A percentile compares a stretch with the other conserved stretches of the same genome.
phyloP scores from a whole-genome alignment of 1,284 basidiomycete genomes.

The Microbotryomycetes sp. region DNA sequence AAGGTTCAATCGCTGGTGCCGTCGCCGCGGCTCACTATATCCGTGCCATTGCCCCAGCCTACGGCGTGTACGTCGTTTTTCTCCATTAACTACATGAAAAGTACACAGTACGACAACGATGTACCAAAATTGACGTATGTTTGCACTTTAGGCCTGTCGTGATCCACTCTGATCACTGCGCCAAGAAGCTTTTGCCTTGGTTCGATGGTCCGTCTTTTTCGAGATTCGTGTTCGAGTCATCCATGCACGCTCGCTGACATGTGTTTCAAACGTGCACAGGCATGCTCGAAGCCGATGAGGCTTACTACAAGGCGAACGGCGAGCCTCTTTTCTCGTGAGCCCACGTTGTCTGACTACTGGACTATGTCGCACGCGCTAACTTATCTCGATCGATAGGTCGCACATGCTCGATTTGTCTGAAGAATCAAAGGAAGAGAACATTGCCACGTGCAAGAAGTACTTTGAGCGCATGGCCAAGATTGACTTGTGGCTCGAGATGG shows the following conservation, averaged over 20 bases:
- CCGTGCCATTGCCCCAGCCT: constrained; percentile 77
- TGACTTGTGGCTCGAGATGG: constrained; percentile 98
- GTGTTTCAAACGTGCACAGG: constrained; percentile 40
- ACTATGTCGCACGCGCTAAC: not conserved
- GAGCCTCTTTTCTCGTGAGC: constrained; percentile 80
- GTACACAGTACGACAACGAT: not conserved
- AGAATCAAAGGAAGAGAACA: constrained; percentile 96
- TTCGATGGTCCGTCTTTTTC: constrained; percentile 64
- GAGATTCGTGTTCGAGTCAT: no score
- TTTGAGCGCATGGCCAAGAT: constrained; percentile 91
- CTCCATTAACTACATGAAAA: not conserved
- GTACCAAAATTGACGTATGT: not conserved
- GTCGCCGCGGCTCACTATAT: constrained; percentile 89
- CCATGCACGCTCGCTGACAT: no score
- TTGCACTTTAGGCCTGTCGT: constrained; percentile 68
- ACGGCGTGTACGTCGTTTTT: constrained; percentile 67
- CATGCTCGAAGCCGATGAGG: constrained; percentile 96
- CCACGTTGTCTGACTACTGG: not conserved
- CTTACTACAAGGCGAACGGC: constrained; percentile 80
- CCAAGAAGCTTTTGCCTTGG: constrained; percentile 97
- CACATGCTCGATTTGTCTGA: constrained; percentile 99
- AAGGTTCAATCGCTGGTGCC: constrained; percentile 91
- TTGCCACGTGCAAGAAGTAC: constrained; percentile 87
- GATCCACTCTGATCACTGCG: constrained; percentile 98
- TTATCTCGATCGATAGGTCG: constrained; percentile 47